Base-by-base conservation (phyloP, 495 filamentous ascomycete species). In the Neurospora sp. region DNA sequence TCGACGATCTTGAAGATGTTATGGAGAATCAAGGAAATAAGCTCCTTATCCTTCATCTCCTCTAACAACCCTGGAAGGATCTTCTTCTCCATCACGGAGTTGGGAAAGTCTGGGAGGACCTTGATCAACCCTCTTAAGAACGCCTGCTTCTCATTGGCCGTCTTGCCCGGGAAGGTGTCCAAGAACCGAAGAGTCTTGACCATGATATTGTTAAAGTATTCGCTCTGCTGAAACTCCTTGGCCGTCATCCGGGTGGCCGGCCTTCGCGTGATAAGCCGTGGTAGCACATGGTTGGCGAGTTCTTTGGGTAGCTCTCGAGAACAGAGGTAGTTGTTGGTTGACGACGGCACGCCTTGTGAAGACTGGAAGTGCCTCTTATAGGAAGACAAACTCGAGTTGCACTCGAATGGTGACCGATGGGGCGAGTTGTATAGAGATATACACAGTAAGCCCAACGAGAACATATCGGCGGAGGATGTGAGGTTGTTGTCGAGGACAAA, bases 181-280 rank as follows among this genome's bases (percentile, higher is more conserved):
- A 99, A 84, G 78, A 98, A 99, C 35, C 96, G 94, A 71, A 99
- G 94, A 0, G 96, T 96, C 2, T 94, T 96, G 37, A 99, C 92
- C 31, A 99, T 86, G 70, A 97, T 94, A 79, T 98, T 98, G 80
- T 98, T 93, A 75, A 99, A 99, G 79, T 96, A 99, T 74, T 90
- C 89, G 74, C 93, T 94, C 79, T 97, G 90, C 79, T 99, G 95
- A 74, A 99, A 98, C 75, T 97, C 95, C 71, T 90, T 89, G 42
- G 95, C 96, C 72, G 89, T 95, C 85, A 97, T 89, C 39, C 96
- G 88, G 77, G 96, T 91, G 2, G 93, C 93, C 1, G 96, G 93
- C 70, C 93, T 86, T 72, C 96, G 87, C 0, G 96, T 95, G 73
- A 98, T 93, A 39, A 98, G 86, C 49, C 90, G 86, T 3, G 96